Evolutionary conservation across 192 early-diverging fungal species (phyloP).

Genomic region (Coemansia sp.): DNA sequence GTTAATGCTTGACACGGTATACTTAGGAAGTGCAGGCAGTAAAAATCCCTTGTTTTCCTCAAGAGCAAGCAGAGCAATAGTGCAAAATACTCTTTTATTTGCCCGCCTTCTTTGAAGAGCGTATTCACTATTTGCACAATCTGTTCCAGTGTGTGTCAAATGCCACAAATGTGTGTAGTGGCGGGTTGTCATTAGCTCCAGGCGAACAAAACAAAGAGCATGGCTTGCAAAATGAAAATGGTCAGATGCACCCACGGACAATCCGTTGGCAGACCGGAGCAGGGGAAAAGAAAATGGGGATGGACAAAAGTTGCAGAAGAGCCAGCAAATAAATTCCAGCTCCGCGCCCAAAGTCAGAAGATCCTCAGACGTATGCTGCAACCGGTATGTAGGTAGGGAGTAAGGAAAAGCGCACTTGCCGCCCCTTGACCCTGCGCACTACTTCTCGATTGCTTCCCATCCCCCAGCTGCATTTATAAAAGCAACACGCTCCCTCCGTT

Average conservation of each 20-base stretch:
- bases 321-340: conserved; percentile 1
- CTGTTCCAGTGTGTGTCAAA: background rate
- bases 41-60: background rate
- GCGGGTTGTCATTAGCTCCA: background rate
- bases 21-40: background rate
- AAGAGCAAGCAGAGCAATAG: conserved; percentile 1
- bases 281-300: conserved; percentile 6
- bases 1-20: background rate
- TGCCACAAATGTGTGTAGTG: conserved; percentile 1
- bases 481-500: background rate
- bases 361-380: conserved; percentile 2
- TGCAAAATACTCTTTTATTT: background rate
- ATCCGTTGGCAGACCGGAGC: conserved; percentile 12
- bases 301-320: conserved; percentile 1
- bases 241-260: conserved; percentile 9
- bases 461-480: background rate
- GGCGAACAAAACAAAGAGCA: background rate
- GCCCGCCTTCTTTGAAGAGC: background rate
- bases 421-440: conserved; percentile 8
- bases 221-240: background rate
- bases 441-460: conserved; percentile 7
- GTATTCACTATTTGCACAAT: background rate
- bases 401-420: background rate
- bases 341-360: conserved; percentile 9
- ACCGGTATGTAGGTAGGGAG: background rate